A percentile compares a stretch with the other conserved stretches of the same genome.
These are phyloP conservation scores for Leishmania amazonensis DNA, from an alignment of 208 protist species.

Conservation along the genomic window DNA sequence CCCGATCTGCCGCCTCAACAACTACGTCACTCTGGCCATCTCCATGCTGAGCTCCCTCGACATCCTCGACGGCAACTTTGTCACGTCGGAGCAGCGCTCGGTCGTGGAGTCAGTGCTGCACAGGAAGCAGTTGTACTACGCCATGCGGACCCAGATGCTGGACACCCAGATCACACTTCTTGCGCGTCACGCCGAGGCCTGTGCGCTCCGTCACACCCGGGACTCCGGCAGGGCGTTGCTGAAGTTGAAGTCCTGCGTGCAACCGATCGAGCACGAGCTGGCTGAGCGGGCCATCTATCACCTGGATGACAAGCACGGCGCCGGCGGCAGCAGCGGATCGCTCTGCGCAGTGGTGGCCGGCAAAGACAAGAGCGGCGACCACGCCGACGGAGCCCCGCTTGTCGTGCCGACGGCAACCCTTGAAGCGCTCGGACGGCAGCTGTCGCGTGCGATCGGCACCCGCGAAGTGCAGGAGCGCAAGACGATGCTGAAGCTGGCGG, in stretches of 20 bases:
- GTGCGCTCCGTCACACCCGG: slow-evolving; percentile 18
- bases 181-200: slow-evolving; percentile 23
- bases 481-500: slow-evolving; percentile 38
- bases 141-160: slow-evolving; percentile 92
- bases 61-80: slow-evolving; percentile 73
- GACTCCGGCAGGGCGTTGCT: slow-evolving; percentile 31
- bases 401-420: slow-evolving; percentile 14
- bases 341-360: neutral
- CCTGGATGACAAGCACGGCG: neutral
- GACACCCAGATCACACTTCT: slow-evolving; percentile 81
- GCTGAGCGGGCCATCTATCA: slow-evolving; percentile 39
- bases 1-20: slow-evolving; percentile 91
- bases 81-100: slow-evolving; percentile 81
- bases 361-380: neutral
- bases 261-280: slow-evolving; percentile 39
- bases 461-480: slow-evolving; percentile 60
- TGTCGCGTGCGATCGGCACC: slow-evolving; percentile 66
- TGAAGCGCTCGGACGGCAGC: slow-evolving; percentile 29
- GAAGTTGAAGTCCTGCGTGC: slow-evolving; percentile 33
- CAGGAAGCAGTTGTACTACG: slow-evolving; percentile 96
- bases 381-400: neutral
- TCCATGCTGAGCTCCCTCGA: slow-evolving; percentile 71
- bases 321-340: neutral
- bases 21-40: slow-evolving; percentile 93
- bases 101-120: slow-evolving; percentile 86